These are phyloP conservation scores for Schoenoplectus triqueter DNA, from an alignment of 202 grass and related monocot genomes.

Conservation along the genomic window DNA sequence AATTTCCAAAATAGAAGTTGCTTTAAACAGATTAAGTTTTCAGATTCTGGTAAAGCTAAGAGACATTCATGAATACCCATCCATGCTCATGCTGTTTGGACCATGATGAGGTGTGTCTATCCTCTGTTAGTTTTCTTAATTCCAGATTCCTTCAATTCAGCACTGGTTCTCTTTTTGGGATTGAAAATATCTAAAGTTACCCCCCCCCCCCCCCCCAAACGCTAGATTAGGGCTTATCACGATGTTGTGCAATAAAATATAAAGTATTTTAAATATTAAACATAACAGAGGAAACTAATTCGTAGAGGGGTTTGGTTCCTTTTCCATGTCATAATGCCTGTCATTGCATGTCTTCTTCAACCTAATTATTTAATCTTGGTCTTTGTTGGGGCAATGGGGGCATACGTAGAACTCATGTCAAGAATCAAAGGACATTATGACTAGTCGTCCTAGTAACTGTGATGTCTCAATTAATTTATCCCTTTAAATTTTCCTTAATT, in stretches of 20 bases:
- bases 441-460: not conserved
- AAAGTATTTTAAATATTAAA: not conserved
- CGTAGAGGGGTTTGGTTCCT: constrained; percentile 23
- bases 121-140: constrained; percentile 19
- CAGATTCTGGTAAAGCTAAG: constrained; percentile 45
- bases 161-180: too few relatives aligned
- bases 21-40: constrained; percentile 33
- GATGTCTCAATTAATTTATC: not conserved
- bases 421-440: not conserved
- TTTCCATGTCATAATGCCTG: constrained; percentile 43
- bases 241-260: not conserved
- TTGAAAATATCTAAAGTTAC: too few relatives aligned
- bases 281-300: constrained; percentile 11
- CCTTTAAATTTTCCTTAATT: not conserved
- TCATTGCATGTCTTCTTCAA: constrained; percentile 40
- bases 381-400: constrained; percentile 20
- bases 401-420: constrained; percentile 37
- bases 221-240: not conserved
- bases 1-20: constrained; percentile 8
- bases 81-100: constrained; percentile 40
- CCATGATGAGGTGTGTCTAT: constrained; percentile 24
- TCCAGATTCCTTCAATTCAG: constrained; percentile 15
- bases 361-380: constrained; percentile 38
- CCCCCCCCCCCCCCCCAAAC: too few relatives aligned
- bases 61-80: constrained; percentile 39